Evolutionary conservation across 2,329 filamentous ascomycete genomes (phyloP), one percentile per base, ranked within the genome.

Genomic region (Plectosphaerella plurivora): DNA sequence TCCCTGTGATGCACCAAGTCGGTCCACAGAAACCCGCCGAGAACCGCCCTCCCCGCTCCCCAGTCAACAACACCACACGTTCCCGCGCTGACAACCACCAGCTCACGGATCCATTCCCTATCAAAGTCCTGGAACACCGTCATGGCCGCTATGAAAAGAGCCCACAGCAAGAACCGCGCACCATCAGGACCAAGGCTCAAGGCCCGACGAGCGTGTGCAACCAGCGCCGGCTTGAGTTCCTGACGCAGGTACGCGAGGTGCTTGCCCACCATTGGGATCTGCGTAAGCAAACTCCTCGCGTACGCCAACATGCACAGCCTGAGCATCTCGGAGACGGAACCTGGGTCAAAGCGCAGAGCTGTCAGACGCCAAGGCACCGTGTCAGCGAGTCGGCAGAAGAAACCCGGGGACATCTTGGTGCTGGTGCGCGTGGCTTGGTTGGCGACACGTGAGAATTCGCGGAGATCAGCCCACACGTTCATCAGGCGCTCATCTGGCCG

Each of bases 281-380:
- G 53, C 2, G 54, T 45, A 8, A 60, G 42, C 2, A 61, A 44
- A 12, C 55, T 56, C 41, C 61, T 64, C 15, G 57, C 53, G 22
- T 56, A 62, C 1, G 60, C 61, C 3, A 65, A 42, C 62, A 65
- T 61, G 8, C 51, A 60, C 2, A 63, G 46, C 11, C 59, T 46
- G 18, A 56, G 28, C 1, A 59, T 18, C 41, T 58, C 58, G 3
- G 53, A 16, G 2, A 51, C 15, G 3, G 59, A 57, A 4, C 50
- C 11, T 2, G 50, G 22, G 3, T 59, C 57, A 25, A 56, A 58
- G 9, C 49, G 41, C 3, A 65, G 53, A 36, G 50, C 46, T 7
- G 62, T 12, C 0, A 65, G 53, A 1, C 63, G 55, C 14, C 59
- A 59, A 7, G 62, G 61, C 2, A 60, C 57, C 7, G 61, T 59